These are phyloP conservation scores for Collariella sp. DNA, from an alignment of 495 filamentous ascomycete genomes.

Conservation along the genomic window DNA sequence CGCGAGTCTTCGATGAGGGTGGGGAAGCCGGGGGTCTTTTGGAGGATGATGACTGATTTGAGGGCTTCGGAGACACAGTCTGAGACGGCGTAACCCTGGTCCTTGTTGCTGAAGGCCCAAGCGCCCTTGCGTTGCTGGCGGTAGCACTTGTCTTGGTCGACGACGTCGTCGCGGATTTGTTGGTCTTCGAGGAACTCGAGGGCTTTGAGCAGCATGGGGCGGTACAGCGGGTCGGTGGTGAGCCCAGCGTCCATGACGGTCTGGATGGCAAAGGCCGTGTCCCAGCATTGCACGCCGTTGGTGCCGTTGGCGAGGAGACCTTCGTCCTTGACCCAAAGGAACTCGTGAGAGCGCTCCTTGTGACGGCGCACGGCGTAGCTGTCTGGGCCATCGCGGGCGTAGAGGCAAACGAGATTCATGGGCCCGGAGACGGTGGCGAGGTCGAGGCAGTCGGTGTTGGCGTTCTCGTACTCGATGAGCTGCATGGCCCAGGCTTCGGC, in stretches of 20 bases:
- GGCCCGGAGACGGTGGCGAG: conserved; percentile 84
- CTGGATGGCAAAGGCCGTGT: conserved; percentile 84
- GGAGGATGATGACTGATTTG: conserved; percentile 78
- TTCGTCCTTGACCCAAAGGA: conserved; percentile 84
- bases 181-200: conserved; percentile 84
- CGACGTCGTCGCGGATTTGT: conserved; percentile 79
- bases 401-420: conserved; percentile 79
- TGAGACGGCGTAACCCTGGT: conserved; percentile 89
- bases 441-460: conserved; percentile 80
- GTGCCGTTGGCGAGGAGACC: conserved; percentile 94
- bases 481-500: conserved; percentile 65
- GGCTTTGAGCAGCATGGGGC: conserved; percentile 74
- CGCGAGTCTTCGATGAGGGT: conserved; percentile 62
- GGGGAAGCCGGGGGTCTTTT: conserved; percentile 69
- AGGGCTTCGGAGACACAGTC: conserved; percentile 90
- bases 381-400: conserved; percentile 72
- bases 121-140: conserved; percentile 87
- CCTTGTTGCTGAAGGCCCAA: conserved; percentile 89
- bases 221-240: conserved; percentile 66
- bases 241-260: conserved; percentile 70
- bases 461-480: conserved; percentile 78
- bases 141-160: conserved; percentile 72
- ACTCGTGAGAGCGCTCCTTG: conserved; percentile 71
- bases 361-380: conserved; percentile 69
- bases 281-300: conserved; percentile 95